These are phyloP conservation scores for Microstegium vimineum DNA, from an alignment of 176 grass and related monocot genomes.

Conservation along the genomic window DNA sequence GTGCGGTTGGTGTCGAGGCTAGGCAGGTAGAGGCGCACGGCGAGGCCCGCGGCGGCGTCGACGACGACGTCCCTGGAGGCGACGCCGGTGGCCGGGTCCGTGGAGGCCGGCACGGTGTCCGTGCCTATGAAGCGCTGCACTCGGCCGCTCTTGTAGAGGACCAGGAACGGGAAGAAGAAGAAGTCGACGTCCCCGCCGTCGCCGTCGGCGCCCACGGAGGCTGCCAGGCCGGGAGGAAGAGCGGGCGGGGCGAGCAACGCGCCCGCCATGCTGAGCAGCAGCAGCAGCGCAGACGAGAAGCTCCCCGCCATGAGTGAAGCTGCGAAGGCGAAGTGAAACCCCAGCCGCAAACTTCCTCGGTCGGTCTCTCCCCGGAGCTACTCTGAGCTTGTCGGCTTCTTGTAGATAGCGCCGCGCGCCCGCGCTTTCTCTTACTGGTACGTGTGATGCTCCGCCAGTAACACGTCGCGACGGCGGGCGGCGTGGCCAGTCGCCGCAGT, in stretches of 20 bases:
- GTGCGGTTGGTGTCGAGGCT: background rate
- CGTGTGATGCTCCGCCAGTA: too few species aligned
- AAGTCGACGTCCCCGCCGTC: constrained; percentile 27
- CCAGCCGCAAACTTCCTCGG: background rate
- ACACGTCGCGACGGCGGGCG: too few species aligned
- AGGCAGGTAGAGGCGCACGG: constrained; percentile 59
- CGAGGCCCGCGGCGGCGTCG: constrained; percentile 20
- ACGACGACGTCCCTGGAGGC: too few species aligned
- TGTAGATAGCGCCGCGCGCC: background rate
- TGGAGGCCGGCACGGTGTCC: too few species aligned
- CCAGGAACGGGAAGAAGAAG: constrained; percentile 54
- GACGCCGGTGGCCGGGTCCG: too few species aligned
- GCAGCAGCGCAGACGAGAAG: constrained; percentile 14
- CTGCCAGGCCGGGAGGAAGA: background rate
- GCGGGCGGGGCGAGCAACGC: constrained; percentile 13
- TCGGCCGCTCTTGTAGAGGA: constrained; percentile 61
- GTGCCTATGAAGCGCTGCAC: constrained; percentile 44
- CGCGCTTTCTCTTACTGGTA: too few species aligned
- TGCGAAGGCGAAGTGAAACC: background rate
- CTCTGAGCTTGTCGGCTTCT: background rate
- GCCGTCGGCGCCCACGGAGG: background rate
- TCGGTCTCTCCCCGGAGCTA: background rate
- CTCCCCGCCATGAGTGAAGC: constrained; percentile 24
- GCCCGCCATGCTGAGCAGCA: constrained; percentile 43
- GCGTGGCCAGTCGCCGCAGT: too few species aligned